Evolutionary conservation across 495 filamentous ascomycete genomes (phyloP), one percentile per base, ranked within the genome.

Genomic region (Cladorrhinum samala): DNA sequence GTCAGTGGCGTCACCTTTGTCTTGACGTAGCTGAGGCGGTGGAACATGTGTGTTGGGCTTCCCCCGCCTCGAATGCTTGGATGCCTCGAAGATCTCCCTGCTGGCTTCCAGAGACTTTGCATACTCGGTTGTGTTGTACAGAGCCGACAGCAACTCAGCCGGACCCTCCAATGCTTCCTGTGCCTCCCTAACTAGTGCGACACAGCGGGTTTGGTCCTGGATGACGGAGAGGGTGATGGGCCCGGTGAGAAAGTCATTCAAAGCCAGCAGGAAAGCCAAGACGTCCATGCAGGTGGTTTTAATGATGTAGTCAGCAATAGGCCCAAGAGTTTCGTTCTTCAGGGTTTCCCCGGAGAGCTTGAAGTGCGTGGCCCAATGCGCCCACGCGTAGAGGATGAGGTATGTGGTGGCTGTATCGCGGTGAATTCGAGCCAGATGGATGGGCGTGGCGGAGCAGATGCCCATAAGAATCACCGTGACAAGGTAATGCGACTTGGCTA

Each of bases 221-320:
- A 11, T 46, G 14, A 39, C 48, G 9, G 58, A 38, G 11, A 64
- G 27, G 9, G 46, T 50, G 36, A 64, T 46, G 0, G 58, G 58
- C 17, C 50, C 52, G 7, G 55, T 56, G 27, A 55, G 21, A 11
- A 59, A 58, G 21, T 59, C 50, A 25, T 46, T 54, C 18, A 64
- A 53, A 16, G 25, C 46, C 3, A 61, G 20, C n/a, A 61, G 30
- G 14, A 57, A 50, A 1, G 50, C 53, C 23, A 58, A 39, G 3
- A 53, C 24, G 24, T 60, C 57, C 11, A 9, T 36, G 25, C 43
- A 45, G 27, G n/a, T n/a, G n/a, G n/a, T n/a, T n/a, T n/a, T n/a
- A n/a, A n/a, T n/a, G n/a, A 33, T 33, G 6, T 33, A 6, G 27
- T 6, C 27, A 33, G 11, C 27, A 5, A 33, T 6, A 6, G 6